Evolutionary conservation across 208 protist species (phyloP).

Genomic region (Crithidia sp.): DNA sequence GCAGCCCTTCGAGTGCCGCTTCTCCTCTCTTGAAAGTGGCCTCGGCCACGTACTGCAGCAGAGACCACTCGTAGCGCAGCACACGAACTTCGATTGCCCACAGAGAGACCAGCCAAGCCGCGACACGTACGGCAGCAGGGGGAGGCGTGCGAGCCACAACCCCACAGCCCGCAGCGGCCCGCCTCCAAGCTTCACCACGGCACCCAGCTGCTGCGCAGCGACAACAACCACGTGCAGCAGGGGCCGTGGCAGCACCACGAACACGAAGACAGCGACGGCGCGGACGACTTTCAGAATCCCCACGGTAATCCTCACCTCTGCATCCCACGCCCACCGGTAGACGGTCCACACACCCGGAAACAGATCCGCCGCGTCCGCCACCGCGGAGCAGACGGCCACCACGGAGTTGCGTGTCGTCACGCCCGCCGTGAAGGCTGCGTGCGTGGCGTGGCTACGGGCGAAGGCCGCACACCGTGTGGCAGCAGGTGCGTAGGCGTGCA

Average conservation of each 20-base stretch:
- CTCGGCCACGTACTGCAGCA: slow-evolving; percentile 14
- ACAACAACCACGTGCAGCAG: slow-evolving; percentile 5
- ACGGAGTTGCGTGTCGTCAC: slow-evolving; percentile 27
- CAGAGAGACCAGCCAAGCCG: slow-evolving; percentile 11
- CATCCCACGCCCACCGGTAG: slow-evolving; percentile 45
- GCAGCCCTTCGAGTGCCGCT: neutral
- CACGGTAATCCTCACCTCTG: slow-evolving; percentile 51
- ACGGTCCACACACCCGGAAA: slow-evolving; percentile 67
- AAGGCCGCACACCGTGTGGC: slow-evolving; percentile 8
- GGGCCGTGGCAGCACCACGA: neutral
- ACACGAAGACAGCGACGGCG: neutral
- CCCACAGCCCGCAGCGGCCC: neutral
- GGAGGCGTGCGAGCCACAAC: neutral
- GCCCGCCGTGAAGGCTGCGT: slow-evolving; percentile 42
- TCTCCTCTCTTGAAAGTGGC: neutral
- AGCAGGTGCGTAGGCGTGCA: slow-evolving; percentile 6
- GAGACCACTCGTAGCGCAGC: slow-evolving; percentile 40
- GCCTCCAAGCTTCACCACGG: neutral
- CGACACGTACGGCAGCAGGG: slow-evolving; percentile 5
- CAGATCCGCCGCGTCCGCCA: slow-evolving; percentile 57
- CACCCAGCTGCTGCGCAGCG: neutral
- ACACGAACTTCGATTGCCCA: slow-evolving; percentile 28
- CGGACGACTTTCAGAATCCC: slow-evolving; percentile 19
- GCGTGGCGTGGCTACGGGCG: slow-evolving; percentile 2
- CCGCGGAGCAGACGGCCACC: slow-evolving; percentile 24